Evolutionary conservation across 1,284 basidiomycete species (phyloP).

Genomic region (Hemileia vastatrix): DNA sequence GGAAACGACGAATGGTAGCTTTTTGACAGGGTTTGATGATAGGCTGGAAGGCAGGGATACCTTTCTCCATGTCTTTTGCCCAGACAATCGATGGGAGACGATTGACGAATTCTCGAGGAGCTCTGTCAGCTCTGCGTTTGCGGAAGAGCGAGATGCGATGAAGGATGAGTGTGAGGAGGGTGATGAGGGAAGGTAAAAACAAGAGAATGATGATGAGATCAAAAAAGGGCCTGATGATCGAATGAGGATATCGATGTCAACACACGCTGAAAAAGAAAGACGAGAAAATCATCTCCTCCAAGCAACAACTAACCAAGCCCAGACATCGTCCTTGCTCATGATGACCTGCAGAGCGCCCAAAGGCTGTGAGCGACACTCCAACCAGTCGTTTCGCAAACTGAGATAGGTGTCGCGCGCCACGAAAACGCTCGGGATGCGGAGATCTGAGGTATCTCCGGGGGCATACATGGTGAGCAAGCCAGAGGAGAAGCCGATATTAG

Average conservation of each 20-base stretch:
- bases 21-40: too few species aligned
- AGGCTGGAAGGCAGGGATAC: constrained; percentile 44
- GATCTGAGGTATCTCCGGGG: constrained; percentile 52
- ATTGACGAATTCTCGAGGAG: constrained; percentile 64
- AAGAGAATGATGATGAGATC: constrained; percentile 60
- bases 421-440: constrained; percentile 48
- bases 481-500: constrained; percentile 62
- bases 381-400: constrained; percentile 41
- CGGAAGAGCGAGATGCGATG: constrained; percentile 66
- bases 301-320: constrained; percentile 26
- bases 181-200: constrained; percentile 66
- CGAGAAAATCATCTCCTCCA: neutral
- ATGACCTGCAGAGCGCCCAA: constrained; percentile 26
- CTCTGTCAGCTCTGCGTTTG: constrained; percentile 65
- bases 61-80: constrained; percentile 67
- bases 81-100: constrained; percentile 67
- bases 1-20: too few species aligned
- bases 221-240: constrained; percentile 29
- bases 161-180: constrained; percentile 66
- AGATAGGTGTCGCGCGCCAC: constrained; percentile 47
- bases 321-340: constrained; percentile 31
- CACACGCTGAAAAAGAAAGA: neutral
- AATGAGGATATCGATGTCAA: neutral
- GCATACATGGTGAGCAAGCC: constrained; percentile 82
- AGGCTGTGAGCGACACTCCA: constrained; percentile 41